These are phyloP conservation scores for Fraxinus excelsior DNA, from an alignment of 257 asterid species.

Conservation along the genomic window DNA sequence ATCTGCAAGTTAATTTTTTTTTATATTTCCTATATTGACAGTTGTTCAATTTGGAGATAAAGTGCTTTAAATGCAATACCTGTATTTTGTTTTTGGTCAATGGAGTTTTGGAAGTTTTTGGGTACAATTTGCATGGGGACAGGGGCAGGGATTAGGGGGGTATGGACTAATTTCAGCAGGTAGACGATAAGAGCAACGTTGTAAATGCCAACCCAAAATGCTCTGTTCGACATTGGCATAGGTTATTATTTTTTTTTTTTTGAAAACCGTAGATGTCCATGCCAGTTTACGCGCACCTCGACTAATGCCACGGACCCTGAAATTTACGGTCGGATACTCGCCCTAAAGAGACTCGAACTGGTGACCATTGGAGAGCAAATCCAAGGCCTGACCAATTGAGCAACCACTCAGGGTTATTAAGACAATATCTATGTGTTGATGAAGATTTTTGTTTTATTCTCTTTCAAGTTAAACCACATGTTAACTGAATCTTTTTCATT, in stretches of 20 bases:
- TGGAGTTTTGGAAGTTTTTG: slow-evolving; percentile 18
- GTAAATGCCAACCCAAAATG: slow-evolving; percentile 20
- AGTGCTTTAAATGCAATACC: not conserved
- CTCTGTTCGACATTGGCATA: slow-evolving; percentile 12
- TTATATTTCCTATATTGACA: not conserved
- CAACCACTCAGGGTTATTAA: too few species aligned
- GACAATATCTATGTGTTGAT: not conserved
- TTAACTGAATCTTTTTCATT: not conserved
- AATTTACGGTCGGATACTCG: too few species aligned
- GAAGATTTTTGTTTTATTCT: not conserved
- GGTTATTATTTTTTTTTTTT: too few species aligned
- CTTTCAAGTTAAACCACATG: not conserved
- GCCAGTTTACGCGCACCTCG: too few species aligned
- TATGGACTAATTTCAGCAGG: not conserved
- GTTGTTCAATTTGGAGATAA: not conserved
- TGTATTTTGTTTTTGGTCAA: not conserved
- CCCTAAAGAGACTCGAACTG: too few species aligned
- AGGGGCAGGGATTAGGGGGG: not conserved
- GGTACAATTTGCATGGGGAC: slow-evolving; percentile 22
- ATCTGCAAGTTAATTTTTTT: not conserved
- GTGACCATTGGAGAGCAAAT: too few species aligned
- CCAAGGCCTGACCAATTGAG: too few species aligned
- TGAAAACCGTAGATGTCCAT: too few species aligned
- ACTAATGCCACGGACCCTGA: too few species aligned
- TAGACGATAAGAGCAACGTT: not conserved